A percentile compares a stretch with the other conserved stretches of the same genome.
Evolutionary conservation across 2,329 filamentous ascomycete genomes (phyloP).

Genomic region (Aspergillus pseudoglaucus): DNA sequence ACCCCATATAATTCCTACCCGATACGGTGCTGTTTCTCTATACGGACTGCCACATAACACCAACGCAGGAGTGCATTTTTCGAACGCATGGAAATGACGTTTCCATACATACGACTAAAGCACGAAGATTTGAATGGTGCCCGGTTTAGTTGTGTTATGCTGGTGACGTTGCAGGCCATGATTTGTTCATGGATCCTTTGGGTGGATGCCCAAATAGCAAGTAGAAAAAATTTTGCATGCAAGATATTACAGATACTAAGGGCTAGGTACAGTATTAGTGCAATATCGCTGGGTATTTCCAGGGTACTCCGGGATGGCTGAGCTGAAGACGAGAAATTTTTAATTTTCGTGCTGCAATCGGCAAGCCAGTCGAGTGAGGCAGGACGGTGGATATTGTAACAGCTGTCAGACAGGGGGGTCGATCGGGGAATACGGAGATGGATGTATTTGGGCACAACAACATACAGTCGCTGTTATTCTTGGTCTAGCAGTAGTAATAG

Average conservation of each 20-base stretch:
- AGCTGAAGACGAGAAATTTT: background rate
- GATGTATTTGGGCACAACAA: constrained; percentile 1
- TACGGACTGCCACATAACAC: background rate
- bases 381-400: background rate
- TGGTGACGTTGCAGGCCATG: constrained; percentile 16
- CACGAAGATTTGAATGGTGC: constrained; percentile 3
- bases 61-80: background rate
- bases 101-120: constrained; percentile 1
- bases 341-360: no score
- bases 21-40: background rate
- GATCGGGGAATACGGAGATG: background rate
- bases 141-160: constrained; percentile 7
- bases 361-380: no score
- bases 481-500: constrained; percentile 3
- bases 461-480: constrained; percentile 11
- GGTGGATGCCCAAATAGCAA: constrained; percentile 17
- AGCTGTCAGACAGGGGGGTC: background rate
- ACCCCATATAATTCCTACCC: background rate
- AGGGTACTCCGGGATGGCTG: background rate
- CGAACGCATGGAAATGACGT: constrained; percentile 6
- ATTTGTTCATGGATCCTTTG: constrained; percentile 12
- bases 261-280: no score
- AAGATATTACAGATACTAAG: no score
- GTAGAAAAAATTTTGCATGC: background rate
- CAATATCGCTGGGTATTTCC: no score